Conservation (phyloP, 169 alveolate genomes). For the Plasmodium coatneyi region DNA sequence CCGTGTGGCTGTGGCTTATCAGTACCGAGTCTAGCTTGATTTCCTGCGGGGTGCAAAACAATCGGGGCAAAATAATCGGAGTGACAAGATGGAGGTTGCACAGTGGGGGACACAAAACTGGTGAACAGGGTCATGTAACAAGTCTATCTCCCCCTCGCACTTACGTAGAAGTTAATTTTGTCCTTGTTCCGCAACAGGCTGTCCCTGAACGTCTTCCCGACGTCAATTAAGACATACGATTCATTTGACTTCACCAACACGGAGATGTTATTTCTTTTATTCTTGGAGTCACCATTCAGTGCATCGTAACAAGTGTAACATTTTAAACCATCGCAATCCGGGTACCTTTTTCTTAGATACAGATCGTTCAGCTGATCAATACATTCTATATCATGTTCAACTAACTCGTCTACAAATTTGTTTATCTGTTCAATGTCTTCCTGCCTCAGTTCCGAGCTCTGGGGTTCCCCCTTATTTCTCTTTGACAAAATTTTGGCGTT, state of each 20-base stretch:
- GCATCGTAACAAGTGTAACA: slow-evolving; percentile 71
- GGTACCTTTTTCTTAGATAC: slow-evolving; percentile 42
- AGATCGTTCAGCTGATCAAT: slow-evolving; percentile 47
- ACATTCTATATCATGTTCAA: slow-evolving; percentile 22
- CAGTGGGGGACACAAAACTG: neutral
- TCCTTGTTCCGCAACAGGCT: slow-evolving; percentile 39
- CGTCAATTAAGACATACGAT: slow-evolving; percentile 61
- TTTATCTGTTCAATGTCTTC: slow-evolving; percentile 42
- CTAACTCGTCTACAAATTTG: slow-evolving; percentile 60
- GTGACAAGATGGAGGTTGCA: neutral
- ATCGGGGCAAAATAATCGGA: neutral
- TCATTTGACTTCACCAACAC: slow-evolving; percentile 44
- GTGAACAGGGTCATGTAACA: neutral
- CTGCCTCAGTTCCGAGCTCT: slow-evolving; percentile 14
- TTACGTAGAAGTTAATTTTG: slow-evolving; percentile 50
- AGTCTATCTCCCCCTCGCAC: neutral
- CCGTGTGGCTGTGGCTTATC: slow-evolving; percentile 68
- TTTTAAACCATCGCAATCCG: slow-evolving; percentile 6
- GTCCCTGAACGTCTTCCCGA: slow-evolving; percentile 69
- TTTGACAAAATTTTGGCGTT: slow-evolving; percentile 12
- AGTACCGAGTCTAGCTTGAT: slow-evolving; percentile 41
- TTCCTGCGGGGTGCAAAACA: neutral
- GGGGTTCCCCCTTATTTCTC: neutral
- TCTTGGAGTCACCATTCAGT: slow-evolving; percentile 29
- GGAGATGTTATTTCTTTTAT: slow-evolving; percentile 63